Evolutionary conservation across 345 rosid genomes (phyloP), one percentile per base, ranked within the genome.

Genomic region (Citrus mangshanensis): DNA sequence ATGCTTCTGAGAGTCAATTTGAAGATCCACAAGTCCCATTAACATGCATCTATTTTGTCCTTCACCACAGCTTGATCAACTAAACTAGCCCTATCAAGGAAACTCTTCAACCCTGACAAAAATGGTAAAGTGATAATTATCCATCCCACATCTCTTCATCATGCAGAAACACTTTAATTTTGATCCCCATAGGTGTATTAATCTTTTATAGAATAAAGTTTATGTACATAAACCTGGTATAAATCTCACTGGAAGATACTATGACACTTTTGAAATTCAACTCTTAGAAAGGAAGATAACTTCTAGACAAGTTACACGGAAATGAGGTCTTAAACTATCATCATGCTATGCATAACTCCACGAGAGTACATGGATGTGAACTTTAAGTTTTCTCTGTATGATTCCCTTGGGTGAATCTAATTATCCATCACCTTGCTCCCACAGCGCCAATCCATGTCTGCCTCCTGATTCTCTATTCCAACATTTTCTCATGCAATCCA

Each of bases 41-140:
- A 27, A 49, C 19, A 2, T n/a, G 6, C 37, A 49, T 27, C 60
- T 49, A 70, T 27, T 27, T 49, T 30, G 10, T 8, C 68, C 68
- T 65, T 65, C 68, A 65, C 67, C 56, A 69, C 37, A 27, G 60
- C 60, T 70, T 70, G 51, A 70, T 49, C 74, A 70, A 70, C 38
- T 49, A 70, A 51, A 49, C 28, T 51, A 49, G 60, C 51, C 58
- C 74, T 70, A 10, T 18, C 60, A 49, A 70, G 60, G 32, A 49
- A 40, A 32, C 24, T 22, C 35, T 28, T 49, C 74, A 70, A 70
- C 51, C 37, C 38, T 46, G 7, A 70, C 22, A 70, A 70, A 70
- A 70, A 54, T 28, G 38, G 16, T 49, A 16, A 28, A 49, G 13
- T 27, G 13, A 70, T 70, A 32, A 70, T 49, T 49, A 32, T 70